A percentile compares a stretch with the other conserved stretches of the same genome.
phyloP scores from a whole-genome alignment of 2,329 filamentous ascomycete species.

The Microcyclosporella mali region DNA sequence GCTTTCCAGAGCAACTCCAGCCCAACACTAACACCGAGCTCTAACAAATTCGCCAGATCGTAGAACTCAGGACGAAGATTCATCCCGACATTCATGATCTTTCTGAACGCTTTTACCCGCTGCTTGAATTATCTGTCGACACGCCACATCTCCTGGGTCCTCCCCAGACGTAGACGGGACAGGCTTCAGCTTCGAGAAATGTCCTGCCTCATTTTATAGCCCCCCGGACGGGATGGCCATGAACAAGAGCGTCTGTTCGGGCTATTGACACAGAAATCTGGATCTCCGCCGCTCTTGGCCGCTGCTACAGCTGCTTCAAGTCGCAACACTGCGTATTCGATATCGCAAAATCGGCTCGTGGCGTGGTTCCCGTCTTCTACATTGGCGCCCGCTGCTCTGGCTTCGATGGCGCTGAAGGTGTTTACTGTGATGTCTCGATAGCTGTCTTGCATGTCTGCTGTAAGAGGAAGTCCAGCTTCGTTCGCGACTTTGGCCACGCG shows the following conservation, averaged over 20 bases:
- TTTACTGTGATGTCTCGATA: slow-evolving; percentile 48
- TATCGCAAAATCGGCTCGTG: slow-evolving; percentile 32
- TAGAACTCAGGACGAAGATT: slow-evolving; percentile 35
- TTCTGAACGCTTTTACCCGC: slow-evolving; percentile 46
- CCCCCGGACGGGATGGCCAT: slow-evolving; percentile 40
- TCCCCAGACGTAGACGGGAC: slow-evolving; percentile 57
- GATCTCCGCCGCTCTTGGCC: slow-evolving; percentile 44
- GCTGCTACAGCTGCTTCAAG: slow-evolving; percentile 40
- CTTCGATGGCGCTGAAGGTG: slow-evolving; percentile 41
- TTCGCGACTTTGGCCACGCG: slow-evolving; percentile 41
- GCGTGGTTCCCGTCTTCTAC: slow-evolving; percentile 49
- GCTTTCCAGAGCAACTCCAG: slow-evolving; percentile 30
- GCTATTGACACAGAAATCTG: slow-evolving; percentile 55
- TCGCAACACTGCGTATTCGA: slow-evolving; percentile 45
- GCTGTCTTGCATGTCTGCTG: slow-evolving; percentile 56
- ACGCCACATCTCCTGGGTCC: slow-evolving; percentile 40
- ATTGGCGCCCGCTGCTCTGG: slow-evolving; percentile 54
- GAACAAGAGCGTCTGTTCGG: slow-evolving; percentile 49
- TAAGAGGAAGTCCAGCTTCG: slow-evolving; percentile 44
- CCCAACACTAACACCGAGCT: slow-evolving; percentile 52
- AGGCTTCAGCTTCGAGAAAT: slow-evolving; percentile 54
- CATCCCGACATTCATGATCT: slow-evolving; percentile 46
- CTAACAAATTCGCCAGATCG: slow-evolving; percentile 23
- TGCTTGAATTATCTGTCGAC: slow-evolving; percentile 42
- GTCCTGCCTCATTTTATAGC: slow-evolving; percentile 50